These are phyloP conservation scores for Ceratobasidium sp. DNA, from an alignment of 1,284 basidiomycete species.

Conservation along the genomic window DNA sequence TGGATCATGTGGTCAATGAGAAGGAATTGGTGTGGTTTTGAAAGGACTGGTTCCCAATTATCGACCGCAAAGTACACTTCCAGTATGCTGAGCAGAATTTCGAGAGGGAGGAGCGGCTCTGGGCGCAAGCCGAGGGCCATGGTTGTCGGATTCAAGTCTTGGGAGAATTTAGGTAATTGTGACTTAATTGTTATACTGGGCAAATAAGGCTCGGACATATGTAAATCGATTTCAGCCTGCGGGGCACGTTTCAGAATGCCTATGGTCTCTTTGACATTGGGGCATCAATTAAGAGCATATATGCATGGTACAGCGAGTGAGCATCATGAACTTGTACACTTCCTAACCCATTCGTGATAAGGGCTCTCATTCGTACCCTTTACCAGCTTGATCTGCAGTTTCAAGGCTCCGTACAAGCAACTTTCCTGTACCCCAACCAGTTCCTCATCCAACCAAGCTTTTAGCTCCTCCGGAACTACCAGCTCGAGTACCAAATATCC, in stretches of 20 bases:
- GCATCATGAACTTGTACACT: not conserved
- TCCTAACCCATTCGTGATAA: slow-evolving; percentile 7
- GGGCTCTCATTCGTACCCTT: not conserved
- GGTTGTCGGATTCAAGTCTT: slow-evolving; percentile 3
- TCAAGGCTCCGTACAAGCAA: not conserved
- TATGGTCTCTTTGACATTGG: not conserved
- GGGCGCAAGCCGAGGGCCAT: not conserved
- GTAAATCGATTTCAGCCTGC: not conserved
- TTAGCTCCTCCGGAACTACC: not conserved
- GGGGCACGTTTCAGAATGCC: not conserved
- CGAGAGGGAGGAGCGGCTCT: not conserved
- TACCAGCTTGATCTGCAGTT: not conserved
- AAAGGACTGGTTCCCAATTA: not conserved
- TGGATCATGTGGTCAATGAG: not conserved
- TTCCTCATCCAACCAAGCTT: slow-evolving; percentile 16
- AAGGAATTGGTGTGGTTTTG: slow-evolving; percentile 1
- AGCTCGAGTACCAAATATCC: not conserved
- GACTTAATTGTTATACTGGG: not conserved
- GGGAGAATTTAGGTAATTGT: not conserved
- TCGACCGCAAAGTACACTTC: slow-evolving; percentile 1
- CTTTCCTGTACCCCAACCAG: not conserved
- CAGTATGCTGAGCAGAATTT: not conserved
- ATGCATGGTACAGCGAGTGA: not conserved
- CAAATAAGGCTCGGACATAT: not conserved
- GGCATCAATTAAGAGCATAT: not conserved